phyloP scores from a whole-genome alignment of 148 eudicot genomes.

The Rhododendron griersonianum region DNA sequence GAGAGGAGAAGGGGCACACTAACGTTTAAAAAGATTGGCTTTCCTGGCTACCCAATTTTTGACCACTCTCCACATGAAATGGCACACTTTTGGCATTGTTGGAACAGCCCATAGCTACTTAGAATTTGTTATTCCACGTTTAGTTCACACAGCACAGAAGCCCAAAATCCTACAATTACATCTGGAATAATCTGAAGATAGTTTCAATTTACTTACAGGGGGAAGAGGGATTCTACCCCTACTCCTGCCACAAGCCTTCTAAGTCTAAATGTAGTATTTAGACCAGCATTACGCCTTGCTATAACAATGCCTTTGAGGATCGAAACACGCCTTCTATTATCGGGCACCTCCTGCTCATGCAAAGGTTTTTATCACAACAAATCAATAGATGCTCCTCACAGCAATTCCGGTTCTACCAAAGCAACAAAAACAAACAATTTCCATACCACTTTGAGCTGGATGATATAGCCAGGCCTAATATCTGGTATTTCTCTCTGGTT shows the following conservation, averaged over 20 bases:
- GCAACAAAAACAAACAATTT: slow-evolving; percentile 1
- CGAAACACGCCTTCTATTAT: slow-evolving; percentile 70
- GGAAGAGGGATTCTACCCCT: slow-evolving; percentile 81
- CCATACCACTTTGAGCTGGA: slow-evolving; percentile 89
- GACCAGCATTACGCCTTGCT: slow-evolving; percentile 89
- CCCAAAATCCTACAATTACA: not conserved
- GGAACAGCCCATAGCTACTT: not conserved
- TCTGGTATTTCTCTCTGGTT: slow-evolving; percentile 73
- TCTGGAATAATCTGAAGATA: not conserved
- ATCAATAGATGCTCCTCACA: not conserved
- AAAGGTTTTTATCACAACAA: slow-evolving; percentile 7
- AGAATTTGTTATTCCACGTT: too few relatives aligned
- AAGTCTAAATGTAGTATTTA: slow-evolving; percentile 71
- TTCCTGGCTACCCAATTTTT: too few relatives aligned
- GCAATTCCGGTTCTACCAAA: not conserved
- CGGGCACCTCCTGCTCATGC: slow-evolving; percentile 70
- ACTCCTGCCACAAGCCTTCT: slow-evolving; percentile 84
- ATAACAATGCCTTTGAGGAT: slow-evolving; percentile 80
- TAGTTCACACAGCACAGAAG: not conserved
- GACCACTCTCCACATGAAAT: too few relatives aligned
- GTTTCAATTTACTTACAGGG: slow-evolving; percentile 51
- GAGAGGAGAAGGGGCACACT: too few relatives aligned
- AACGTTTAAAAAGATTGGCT: too few relatives aligned
- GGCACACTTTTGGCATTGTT: too few relatives aligned
- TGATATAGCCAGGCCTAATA: slow-evolving; percentile 75